Evolutionary conservation across 192 early-diverging fungal genomes (phyloP).

Genomic region (Gigaspora rosea): DNA sequence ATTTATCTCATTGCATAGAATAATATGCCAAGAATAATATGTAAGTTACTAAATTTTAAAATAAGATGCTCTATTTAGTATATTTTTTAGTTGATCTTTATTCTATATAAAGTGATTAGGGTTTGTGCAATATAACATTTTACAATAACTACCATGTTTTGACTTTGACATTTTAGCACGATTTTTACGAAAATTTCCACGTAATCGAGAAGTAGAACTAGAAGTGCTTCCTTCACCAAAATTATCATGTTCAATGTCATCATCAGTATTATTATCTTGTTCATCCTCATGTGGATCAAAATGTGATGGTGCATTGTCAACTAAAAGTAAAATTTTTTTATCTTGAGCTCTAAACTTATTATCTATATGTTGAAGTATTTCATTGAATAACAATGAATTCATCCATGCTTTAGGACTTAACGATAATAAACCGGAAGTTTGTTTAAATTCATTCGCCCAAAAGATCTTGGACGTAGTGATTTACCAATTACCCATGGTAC

Average conservation of each 20-base stretch:
- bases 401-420: conserved; percentile 15
- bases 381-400: conserved; percentile 1
- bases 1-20: too few relatives aligned
- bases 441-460: conserved; percentile 1
- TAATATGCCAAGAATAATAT: too few relatives aligned
- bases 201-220: background rate
- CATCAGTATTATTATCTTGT: background rate
- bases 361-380: conserved; percentile 1
- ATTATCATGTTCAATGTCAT: background rate
- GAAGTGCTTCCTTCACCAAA: background rate
- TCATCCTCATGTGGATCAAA: background rate
- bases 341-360: conserved; percentile 7
- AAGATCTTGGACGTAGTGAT: background rate
- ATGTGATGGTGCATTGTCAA: conserved; percentile 7
- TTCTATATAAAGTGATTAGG: too few relatives aligned
- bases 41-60: too few relatives aligned
- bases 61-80: too few relatives aligned
- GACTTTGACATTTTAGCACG: too few relatives aligned
- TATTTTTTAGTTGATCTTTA: background rate
- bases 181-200: background rate
- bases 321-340: conserved; percentile 16
- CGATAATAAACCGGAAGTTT: background rate
- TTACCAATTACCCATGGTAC: conserved; percentile 8
- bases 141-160: too few relatives aligned
- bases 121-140: too few relatives aligned